Evolutionary conservation across 768 basidiomycete genomes (phyloP).

Genomic region (Rhodotorula diobovata): DNA sequence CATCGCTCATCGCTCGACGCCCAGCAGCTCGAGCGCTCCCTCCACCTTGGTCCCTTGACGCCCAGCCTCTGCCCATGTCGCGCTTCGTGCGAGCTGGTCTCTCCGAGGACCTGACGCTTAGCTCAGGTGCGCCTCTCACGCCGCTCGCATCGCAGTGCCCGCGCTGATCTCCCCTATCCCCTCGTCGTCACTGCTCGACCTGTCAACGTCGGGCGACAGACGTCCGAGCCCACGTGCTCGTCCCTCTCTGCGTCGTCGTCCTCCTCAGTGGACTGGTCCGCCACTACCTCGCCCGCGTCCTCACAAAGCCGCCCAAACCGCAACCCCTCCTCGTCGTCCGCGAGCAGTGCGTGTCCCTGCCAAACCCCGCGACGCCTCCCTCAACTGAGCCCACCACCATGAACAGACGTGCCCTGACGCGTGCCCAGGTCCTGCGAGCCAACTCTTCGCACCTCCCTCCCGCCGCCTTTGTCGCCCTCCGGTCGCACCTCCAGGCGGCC

Average conservation of each 20-base stretch:
- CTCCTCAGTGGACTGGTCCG: slow-evolving; percentile 71
- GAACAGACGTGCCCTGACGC: slow-evolving; percentile 32
- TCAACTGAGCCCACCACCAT: too few relatives aligned
- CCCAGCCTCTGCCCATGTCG: neutral
- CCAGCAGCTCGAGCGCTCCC: too few relatives aligned
- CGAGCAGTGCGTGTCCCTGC: slow-evolving; percentile 68
- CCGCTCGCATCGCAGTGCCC: too few relatives aligned
- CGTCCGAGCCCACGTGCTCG: slow-evolving; percentile 32
- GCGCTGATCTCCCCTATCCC: neutral
- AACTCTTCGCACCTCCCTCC: slow-evolving; percentile 43
- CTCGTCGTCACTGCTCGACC: neutral
- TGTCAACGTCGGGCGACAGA: slow-evolving; percentile 14
- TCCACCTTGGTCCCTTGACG: neutral
- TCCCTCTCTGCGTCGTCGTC: slow-evolving; percentile 30
- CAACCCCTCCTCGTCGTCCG: slow-evolving; percentile 69
- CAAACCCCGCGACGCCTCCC: neutral
- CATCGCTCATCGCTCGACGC: too few relatives aligned
- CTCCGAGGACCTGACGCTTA: neutral
- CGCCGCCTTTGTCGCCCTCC: slow-evolving; percentile 45
- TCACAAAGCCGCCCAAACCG: slow-evolving; percentile 79
- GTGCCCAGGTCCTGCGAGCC: slow-evolving; percentile 36
- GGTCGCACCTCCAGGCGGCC: slow-evolving; percentile 42
- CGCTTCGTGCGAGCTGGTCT: neutral
- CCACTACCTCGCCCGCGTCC: slow-evolving; percentile 82
- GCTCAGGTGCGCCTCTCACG: slow-evolving; percentile 18